Percentiles rank a stretch among this genome's conserved stretches.
These are phyloP conservation scores for Diaporthe destruens DNA, from an alignment of 2,329 filamentous ascomycete genomes.

Conservation along the genomic window DNA sequence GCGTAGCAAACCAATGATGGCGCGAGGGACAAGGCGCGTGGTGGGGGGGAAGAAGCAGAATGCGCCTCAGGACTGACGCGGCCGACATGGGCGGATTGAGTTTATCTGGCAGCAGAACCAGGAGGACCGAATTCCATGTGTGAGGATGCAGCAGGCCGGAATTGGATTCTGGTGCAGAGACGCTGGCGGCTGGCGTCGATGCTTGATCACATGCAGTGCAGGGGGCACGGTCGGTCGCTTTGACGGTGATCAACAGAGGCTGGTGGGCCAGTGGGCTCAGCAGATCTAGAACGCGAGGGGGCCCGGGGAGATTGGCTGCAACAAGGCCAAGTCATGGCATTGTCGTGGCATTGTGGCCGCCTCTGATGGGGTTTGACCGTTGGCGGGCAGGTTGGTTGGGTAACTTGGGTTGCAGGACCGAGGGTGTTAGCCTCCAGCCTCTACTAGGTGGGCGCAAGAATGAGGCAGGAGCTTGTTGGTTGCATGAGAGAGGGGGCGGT, in stretches of 20 bases:
- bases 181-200: background rate
- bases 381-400: too few species aligned
- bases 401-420: too few species aligned
- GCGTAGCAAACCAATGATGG: background rate
- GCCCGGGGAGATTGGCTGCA: background rate
- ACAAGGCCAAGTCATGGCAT: too few species aligned
- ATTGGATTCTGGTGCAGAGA: background rate
- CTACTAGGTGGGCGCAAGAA: too few species aligned
- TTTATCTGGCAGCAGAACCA: constrained; percentile 9
- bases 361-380: too few species aligned
- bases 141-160: background rate
- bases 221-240: constrained; percentile 25
- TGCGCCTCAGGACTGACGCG: background rate
- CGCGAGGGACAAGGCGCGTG: background rate
- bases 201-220: constrained; percentile 26
- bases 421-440: too few species aligned
- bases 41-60: background rate
- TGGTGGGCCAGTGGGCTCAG: background rate
- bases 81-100: background rate
- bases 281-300: constrained; percentile 2
- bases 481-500: constrained; percentile 13
- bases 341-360: too few species aligned
- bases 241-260: constrained; percentile 20
- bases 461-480: constrained; percentile 31
- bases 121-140: background rate